A percentile compares a stretch with the other conserved stretches of the same genome.
These are phyloP conservation scores for Chytriomyces confervae DNA, from an alignment of 192 early-diverging fungal species.

Conservation along the genomic window DNA sequence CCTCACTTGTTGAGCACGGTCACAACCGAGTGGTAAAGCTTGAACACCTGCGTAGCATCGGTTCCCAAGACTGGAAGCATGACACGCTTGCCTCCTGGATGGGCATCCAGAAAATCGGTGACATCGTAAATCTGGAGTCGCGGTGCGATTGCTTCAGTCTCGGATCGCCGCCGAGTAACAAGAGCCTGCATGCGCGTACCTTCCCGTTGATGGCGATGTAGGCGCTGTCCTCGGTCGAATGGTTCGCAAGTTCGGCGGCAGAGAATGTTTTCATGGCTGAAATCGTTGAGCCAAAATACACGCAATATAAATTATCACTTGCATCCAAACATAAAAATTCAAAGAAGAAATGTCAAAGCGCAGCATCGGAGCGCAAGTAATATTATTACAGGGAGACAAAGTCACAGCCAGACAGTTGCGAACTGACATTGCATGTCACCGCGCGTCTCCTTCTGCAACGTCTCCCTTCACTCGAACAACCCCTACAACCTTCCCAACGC, in stretches of 20 bases:
- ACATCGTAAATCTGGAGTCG: slow-evolving; percentile 66
- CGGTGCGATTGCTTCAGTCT: neutral
- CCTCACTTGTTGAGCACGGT: slow-evolving; percentile 8
- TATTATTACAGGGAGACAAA: too few species aligned
- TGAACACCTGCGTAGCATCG: slow-evolving; percentile 73
- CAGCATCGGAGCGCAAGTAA: too few species aligned
- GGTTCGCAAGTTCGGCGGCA: slow-evolving; percentile 27
- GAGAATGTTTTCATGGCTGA: neutral
- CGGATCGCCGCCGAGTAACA: neutral
- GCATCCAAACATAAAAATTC: too few species aligned
- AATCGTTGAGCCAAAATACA: neutral
- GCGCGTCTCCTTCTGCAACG: neutral
- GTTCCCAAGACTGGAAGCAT: slow-evolving; percentile 75
- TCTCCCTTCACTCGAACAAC: neutral
- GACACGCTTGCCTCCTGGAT: slow-evolving; percentile 80
- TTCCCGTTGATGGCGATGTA: slow-evolving; percentile 57
- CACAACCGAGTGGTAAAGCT: slow-evolving; percentile 56
- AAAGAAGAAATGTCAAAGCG: too few species aligned
- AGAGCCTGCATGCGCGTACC: neutral
- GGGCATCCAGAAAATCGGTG: slow-evolving; percentile 71
- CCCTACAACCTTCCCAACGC: slow-evolving; percentile 67
- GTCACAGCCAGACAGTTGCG: too few species aligned
- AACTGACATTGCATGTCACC: neutral
- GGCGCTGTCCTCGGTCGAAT: slow-evolving; percentile 53
- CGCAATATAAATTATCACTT: too few species aligned